Evolutionary conservation across 768 basidiomycete species (phyloP), one percentile per base, ranked within the genome.

Genomic region (Tylopilus rubrobrunneus): DNA sequence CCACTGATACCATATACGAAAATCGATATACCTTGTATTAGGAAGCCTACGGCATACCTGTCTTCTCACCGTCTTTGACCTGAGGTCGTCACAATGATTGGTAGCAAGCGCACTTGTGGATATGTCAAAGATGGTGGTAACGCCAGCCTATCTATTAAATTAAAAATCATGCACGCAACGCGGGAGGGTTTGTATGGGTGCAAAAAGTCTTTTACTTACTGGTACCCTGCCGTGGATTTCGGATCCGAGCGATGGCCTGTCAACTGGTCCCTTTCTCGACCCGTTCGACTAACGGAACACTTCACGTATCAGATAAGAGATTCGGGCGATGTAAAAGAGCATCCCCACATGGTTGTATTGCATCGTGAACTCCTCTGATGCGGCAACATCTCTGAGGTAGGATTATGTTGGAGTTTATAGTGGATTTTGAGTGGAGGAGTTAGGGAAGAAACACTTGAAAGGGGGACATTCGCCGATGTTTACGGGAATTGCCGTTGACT

Each of bases 301-400:
- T 34, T 44, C 40, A 56, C 45, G 23, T 27, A 25, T 46, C 27
- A 45, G 57, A 60, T 55, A 51, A 62, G 31, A 45, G 10, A 33
- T 33, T 49, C 46, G 48, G 46, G 52, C 37, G 44, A 50, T 45
- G 39, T 55, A 45, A 52, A 9, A 33, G 41, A 53, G 34, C 51
- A 62, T 56, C 63, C 60, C 56, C 56, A 34, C 57, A 62, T 60
- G 65, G 66, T 45, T 55, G 63, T 55, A 65, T 67, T 67, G 36
- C 44, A 43, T 50, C 39, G 45, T 49, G 28, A 51, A 33, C 28
- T 41, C 39, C 41, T 43, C 34, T 19, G 37, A 33, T 42, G 31
- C 31, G 47, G 3, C n/a, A 45, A 42, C 7, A 27, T 48, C 25
- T 52, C 53, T 8, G 46, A 45, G 28, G 46, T 29, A 45, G 21